phyloP scores from a whole-genome alignment of 2,329 filamentous ascomycete species.

The Penicillium hordei region DNA sequence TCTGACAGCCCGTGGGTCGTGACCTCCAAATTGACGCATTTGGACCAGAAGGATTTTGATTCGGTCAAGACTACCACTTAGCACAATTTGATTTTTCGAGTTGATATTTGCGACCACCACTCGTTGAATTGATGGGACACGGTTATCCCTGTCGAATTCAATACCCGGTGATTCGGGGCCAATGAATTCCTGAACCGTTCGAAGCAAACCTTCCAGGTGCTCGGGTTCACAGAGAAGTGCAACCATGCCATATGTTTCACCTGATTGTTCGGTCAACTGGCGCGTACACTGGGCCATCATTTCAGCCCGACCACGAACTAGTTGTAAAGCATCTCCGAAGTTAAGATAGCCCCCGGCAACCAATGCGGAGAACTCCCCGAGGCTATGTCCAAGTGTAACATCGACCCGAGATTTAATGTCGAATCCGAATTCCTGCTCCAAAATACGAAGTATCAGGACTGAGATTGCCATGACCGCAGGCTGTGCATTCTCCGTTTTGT shows the following conservation, averaged over 20 bases:
- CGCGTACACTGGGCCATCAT: slow-evolving; percentile 77
- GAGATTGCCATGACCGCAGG: slow-evolving; percentile 96
- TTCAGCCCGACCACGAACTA: slow-evolving; percentile 76
- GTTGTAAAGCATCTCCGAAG: slow-evolving; percentile 72
- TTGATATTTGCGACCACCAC: slow-evolving; percentile 93
- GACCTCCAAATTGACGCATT: slow-evolving; percentile 82
- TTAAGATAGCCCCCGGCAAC: slow-evolving; percentile 78
- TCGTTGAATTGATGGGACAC: slow-evolving; percentile 75
- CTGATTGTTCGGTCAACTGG: slow-evolving; percentile 63
- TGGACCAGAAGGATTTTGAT: slow-evolving; percentile 82
- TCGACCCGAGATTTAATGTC: slow-evolving; percentile 68
- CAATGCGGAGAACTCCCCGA: slow-evolving; percentile 90
- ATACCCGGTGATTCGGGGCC: slow-evolving; percentile 65
- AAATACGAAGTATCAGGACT: slow-evolving; percentile 80
- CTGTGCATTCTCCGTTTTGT: slow-evolving; percentile 82
- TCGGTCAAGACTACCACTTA: slow-evolving; percentile 80
- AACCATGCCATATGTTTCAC: slow-evolving; percentile 90
- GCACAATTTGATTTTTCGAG: slow-evolving; percentile 91
- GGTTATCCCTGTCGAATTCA: slow-evolving; percentile 61
- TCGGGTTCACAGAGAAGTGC: slow-evolving; percentile 84
- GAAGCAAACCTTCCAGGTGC: slow-evolving; percentile 68
- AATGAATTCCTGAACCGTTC: slow-evolving; percentile 76
- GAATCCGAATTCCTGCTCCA: slow-evolving; percentile 84
- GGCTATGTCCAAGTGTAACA: slow-evolving; percentile 82
- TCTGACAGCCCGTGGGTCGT: slow-evolving; percentile 83